Evolutionary conservation across 2,329 filamentous ascomycete species (phyloP).

Genomic region (Phialophora macrospora): DNA sequence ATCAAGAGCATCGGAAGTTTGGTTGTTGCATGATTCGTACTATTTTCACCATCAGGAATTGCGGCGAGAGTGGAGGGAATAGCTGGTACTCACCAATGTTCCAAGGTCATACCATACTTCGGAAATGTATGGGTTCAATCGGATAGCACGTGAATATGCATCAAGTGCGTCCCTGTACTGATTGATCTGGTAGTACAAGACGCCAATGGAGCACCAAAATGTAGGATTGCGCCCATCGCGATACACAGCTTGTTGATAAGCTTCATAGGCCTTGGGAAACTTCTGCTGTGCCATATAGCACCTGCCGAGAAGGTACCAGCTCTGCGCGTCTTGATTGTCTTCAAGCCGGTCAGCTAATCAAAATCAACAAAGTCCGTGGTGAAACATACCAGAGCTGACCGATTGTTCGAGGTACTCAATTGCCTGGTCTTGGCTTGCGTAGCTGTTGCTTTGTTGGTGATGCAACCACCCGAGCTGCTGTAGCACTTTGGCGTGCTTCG

Average conservation of each 20-base stretch:
- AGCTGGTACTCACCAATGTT: slow-evolving; percentile 72
- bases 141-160: slow-evolving; percentile 94
- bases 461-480: slow-evolving; percentile 98
- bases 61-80: not conserved
- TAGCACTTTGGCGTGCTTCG: slow-evolving; percentile 95
- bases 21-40: slow-evolving; percentile 99
- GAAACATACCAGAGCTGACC: slow-evolving; percentile 77
- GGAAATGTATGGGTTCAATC: slow-evolving; percentile 95
- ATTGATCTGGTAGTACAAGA: slow-evolving; percentile 99
- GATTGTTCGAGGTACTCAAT: slow-evolving; percentile 98
- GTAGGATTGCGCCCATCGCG: slow-evolving; percentile 96
- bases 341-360: slow-evolving; percentile 11
- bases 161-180: slow-evolving; percentile 98
- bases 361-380: not conserved
- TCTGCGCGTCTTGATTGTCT: slow-evolving; percentile 95
- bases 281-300: slow-evolving; percentile 99
- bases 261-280: slow-evolving; percentile 97
- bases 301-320: slow-evolving; percentile 95
- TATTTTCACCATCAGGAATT: slow-evolving; percentile 50
- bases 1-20: slow-evolving; percentile 93
- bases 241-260: slow-evolving; percentile 98
- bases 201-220: slow-evolving; percentile 99
- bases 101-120: slow-evolving; percentile 99
- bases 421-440: slow-evolving; percentile 89
- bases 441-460: slow-evolving; percentile 91